Conservation (phyloP, 768 basidiomycete species). For the Tricholoma sp. region DNA sequence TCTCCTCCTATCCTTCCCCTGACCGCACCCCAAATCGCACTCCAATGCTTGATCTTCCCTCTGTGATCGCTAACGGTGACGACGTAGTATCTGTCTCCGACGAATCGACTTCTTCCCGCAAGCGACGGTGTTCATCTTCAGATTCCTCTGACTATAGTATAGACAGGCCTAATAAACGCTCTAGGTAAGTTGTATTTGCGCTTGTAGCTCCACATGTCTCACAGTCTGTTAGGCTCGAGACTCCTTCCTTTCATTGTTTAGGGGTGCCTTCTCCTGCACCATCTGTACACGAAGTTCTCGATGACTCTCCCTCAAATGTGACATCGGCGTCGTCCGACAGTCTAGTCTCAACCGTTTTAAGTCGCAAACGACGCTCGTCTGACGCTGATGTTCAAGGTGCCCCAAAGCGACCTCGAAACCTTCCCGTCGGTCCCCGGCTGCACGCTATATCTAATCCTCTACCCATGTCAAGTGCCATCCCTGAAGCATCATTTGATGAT, state of each 20-base stretch:
- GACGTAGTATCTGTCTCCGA: neutral
- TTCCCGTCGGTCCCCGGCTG: constrained; percentile 12
- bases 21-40: constrained; percentile 11
- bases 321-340: neutral
- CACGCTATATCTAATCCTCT: constrained; percentile 27
- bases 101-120: constrained; percentile 4
- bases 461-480: constrained; percentile 9
- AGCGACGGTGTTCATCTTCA: constrained; percentile 9
- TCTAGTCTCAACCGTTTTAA: constrained; percentile 4
- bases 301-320: neutral
- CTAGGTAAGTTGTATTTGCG: constrained; percentile 6
- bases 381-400: constrained; percentile 17
- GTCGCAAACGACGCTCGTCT: constrained; percentile 34
- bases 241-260: neutral
- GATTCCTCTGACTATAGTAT: neutral
- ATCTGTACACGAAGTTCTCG: constrained; percentile 2
- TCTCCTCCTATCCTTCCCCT: constrained; percentile 14
- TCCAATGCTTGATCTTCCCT: neutral
- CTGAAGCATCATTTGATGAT: constrained; percentile 22
- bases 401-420: constrained; percentile 23
- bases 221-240: neutral
- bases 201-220: neutral
- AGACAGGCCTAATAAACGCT: constrained; percentile 11
- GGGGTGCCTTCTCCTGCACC: constrained; percentile 11
- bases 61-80: neutral